Conservation (phyloP, 1,284 basidiomycete genomes). For the Leccinum subrobustum region DNA sequence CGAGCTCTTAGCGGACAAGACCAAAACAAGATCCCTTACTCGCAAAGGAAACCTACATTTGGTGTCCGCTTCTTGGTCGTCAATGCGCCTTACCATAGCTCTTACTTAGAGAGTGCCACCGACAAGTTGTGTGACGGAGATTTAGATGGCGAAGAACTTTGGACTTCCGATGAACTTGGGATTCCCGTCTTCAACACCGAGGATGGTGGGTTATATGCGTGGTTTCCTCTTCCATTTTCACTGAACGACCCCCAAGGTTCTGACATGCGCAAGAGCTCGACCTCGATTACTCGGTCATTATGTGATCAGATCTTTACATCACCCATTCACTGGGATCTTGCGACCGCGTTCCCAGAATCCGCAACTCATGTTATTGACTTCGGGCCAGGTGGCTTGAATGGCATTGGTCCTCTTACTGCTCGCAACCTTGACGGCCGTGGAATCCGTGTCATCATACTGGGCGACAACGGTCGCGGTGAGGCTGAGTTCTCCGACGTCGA, state of each 20-base stretch:
- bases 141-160: conserved; percentile 76
- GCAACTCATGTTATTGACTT: conserved; percentile 97
- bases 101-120: conserved; percentile 75
- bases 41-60: conserved; percentile 70
- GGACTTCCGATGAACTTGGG: conserved; percentile 66
- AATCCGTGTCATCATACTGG: conserved; percentile 78
- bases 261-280: conserved; percentile 67
- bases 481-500: conserved; percentile 79
- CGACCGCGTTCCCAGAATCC: conserved; percentile 83
- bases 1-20: conserved; percentile 86
- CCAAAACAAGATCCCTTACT: conserved; percentile 41
- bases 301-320: conserved; percentile 92
- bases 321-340: conserved; percentile 91
- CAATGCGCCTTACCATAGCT: conserved; percentile 71
- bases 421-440: conserved; percentile 93
- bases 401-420: conserved; percentile 84
- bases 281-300: conserved; percentile 77
- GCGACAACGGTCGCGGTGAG: conserved; percentile 83
- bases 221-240: conserved; percentile 8
- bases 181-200: conserved; percentile 94
- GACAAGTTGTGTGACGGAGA: conserved; percentile 77
- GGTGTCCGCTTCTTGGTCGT: too few species aligned
- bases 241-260: conserved; percentile 54
- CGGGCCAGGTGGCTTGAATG: conserved; percentile 91
- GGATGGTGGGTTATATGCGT: conserved; percentile 17